Evolutionary conservation across 2,329 filamentous ascomycete species (phyloP).

Genomic region (Colletotrichum melonis): DNA sequence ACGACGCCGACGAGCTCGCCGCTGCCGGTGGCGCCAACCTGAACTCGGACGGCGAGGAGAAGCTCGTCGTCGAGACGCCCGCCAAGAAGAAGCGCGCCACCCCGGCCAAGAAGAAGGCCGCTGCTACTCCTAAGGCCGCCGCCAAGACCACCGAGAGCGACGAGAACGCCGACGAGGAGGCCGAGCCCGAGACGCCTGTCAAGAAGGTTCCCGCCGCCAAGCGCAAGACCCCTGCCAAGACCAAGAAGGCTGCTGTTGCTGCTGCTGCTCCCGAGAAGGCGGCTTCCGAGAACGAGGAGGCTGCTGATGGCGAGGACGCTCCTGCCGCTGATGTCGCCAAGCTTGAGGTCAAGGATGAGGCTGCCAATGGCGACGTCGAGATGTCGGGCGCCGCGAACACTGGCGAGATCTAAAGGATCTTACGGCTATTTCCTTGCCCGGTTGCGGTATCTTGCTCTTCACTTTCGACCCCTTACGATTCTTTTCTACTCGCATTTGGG

Average conservation of each 20-base stretch:
- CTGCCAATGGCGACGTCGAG: neutral
- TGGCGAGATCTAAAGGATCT: slow-evolving; percentile 5
- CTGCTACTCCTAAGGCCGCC: neutral
- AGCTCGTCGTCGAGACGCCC: slow-evolving; percentile 18
- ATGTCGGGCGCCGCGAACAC: slow-evolving; percentile 19
- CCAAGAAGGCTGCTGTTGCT: slow-evolving; percentile 11
- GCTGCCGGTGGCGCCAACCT: neutral
- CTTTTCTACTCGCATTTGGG: neutral
- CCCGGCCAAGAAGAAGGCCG: slow-evolving; percentile 18
- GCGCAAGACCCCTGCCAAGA: slow-evolving; percentile 11
- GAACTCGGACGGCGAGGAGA: slow-evolving; percentile 13
- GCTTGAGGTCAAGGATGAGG: slow-evolving; percentile 15
- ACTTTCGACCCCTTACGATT: neutral
- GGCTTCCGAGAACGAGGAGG: neutral
- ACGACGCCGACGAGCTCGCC: slow-evolving; percentile 2
- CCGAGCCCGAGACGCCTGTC: slow-evolving; percentile 13
- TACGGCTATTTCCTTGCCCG: neutral
- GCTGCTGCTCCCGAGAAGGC: neutral
- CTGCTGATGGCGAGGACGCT: slow-evolving; percentile 18
- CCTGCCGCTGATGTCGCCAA: slow-evolving; percentile 28
- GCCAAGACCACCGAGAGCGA: neutral
- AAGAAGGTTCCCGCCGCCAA: slow-evolving; percentile 30
- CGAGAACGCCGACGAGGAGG: slow-evolving; percentile 1
- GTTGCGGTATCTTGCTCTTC: too few species aligned
- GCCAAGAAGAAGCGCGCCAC: slow-evolving; percentile 25